phyloP scores from a whole-genome alignment of 257 asterid genomes.

The Primulina tabacum region DNA sequence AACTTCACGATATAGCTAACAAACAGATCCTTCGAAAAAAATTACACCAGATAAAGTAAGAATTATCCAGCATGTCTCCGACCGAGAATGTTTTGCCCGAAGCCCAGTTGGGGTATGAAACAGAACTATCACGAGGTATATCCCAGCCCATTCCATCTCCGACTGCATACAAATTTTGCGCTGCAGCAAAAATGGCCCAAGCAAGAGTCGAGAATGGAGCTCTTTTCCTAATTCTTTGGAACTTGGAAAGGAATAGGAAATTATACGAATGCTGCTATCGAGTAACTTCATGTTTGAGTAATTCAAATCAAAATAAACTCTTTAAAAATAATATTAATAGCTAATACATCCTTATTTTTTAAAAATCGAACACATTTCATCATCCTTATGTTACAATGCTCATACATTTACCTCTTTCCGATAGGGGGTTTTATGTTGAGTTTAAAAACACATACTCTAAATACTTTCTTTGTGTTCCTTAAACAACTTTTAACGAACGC shows the following conservation, averaged over 20 bases:
- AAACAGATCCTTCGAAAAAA: too few relatives aligned
- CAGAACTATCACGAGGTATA: conserved; percentile 26
- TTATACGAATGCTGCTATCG: too few relatives aligned
- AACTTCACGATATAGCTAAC: too few relatives aligned
- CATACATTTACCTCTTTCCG: too few relatives aligned
- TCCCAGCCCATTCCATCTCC: conserved; percentile 45
- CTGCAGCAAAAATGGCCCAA: conserved; percentile 25
- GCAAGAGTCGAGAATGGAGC: conserved; percentile 9
- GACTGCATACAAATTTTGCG: conserved; percentile 33
- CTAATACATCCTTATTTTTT: too few relatives aligned
- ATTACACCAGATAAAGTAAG: background rate
- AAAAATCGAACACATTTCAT: too few relatives aligned
- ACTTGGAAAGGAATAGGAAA: background rate
- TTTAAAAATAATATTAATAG: too few relatives aligned
- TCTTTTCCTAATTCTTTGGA: background rate
- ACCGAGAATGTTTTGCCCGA: conserved; percentile 32
- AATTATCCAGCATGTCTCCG: conserved; percentile 39
- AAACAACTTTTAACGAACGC: too few relatives aligned
- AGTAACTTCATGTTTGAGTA: background rate
- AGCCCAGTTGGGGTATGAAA: conserved; percentile 37
- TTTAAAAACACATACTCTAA: too few relatives aligned
- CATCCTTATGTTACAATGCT: too few relatives aligned
- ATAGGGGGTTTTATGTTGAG: too few relatives aligned
- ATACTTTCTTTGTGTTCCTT: too few relatives aligned
- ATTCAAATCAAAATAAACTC: background rate